A percentile compares a stretch with the other conserved stretches of the same genome.
These are phyloP conservation scores for Primulina eburnea DNA, from an alignment of 257 asterid species.

Conservation along the genomic window DNA sequence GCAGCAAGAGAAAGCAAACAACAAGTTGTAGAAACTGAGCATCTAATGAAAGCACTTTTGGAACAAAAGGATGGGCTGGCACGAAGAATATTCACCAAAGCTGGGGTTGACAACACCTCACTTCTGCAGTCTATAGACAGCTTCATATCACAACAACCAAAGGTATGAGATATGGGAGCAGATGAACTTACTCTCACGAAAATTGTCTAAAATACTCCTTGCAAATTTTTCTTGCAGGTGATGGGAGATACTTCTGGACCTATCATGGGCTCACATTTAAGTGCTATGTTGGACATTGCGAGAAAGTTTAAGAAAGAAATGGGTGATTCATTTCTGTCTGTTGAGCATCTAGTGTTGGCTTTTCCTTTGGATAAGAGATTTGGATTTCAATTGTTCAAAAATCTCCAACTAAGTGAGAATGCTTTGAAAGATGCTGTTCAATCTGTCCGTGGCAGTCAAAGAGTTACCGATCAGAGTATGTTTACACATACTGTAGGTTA, in stretches of 20 bases:
- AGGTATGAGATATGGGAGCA: slow-evolving; percentile 37
- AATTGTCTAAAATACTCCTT: background rate
- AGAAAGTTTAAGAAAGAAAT: slow-evolving; percentile 61
- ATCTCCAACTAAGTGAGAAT: slow-evolving; percentile 61
- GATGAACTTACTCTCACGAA: slow-evolving; percentile 4
- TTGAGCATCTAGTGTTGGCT: slow-evolving; percentile 85
- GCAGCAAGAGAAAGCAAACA: slow-evolving; percentile 72
- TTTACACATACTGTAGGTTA: slow-evolving; percentile 2
- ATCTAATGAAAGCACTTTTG: slow-evolving; percentile 82
- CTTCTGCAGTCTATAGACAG: slow-evolving; percentile 65
- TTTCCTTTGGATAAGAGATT: slow-evolving; percentile 72
- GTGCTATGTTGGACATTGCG: slow-evolving; percentile 68
- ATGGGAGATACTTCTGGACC: slow-evolving; percentile 73
- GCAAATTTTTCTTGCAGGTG: slow-evolving; percentile 47
- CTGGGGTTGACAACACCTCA: slow-evolving; percentile 80
- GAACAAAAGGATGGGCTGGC: slow-evolving; percentile 95
- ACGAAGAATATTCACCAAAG: slow-evolving; percentile 80
- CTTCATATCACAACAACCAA: slow-evolving; percentile 79
- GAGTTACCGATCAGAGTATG: slow-evolving; percentile 86
- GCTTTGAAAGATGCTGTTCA: slow-evolving; percentile 79
- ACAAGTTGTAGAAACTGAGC: slow-evolving; percentile 89
- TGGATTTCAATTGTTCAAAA: slow-evolving; percentile 63
- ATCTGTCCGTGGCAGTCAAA: slow-evolving; percentile 88
- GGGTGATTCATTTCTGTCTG: slow-evolving; percentile 89
- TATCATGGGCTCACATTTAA: slow-evolving; percentile 64